Percentiles rank a stretch among this genome's conserved stretches.
Evolutionary conservation across 495 filamentous ascomycete species (phyloP).

Genomic region (Terfezia claveryi): DNA sequence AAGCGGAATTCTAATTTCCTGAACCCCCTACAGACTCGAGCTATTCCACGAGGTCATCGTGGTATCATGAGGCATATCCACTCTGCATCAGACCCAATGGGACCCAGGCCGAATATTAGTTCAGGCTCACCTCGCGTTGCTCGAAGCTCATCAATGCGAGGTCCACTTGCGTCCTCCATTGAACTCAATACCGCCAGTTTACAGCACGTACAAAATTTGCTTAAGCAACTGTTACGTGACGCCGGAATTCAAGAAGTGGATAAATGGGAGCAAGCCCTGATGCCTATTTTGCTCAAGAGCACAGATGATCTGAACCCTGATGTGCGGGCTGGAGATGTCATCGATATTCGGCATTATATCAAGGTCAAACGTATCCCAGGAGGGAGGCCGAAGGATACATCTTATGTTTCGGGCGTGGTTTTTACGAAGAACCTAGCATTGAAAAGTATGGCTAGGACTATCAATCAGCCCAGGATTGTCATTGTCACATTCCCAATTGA

Average conservation of each 20-base stretch:
- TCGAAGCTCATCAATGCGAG: slow-evolving; percentile 68
- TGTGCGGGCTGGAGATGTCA: slow-evolving; percentile 69
- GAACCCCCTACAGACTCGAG: slow-evolving; percentile 12
- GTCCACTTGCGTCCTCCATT: slow-evolving; percentile 45
- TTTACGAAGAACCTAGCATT: slow-evolving; percentile 93
- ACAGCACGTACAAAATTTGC: slow-evolving; percentile 64
- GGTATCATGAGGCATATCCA: slow-evolving; percentile 9
- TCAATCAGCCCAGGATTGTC: slow-evolving; percentile 63
- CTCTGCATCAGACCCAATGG: not conserved
- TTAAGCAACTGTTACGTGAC: slow-evolving; percentile 65
- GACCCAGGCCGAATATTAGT: not conserved
- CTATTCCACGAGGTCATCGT: slow-evolving; percentile 16
- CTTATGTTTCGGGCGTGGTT: slow-evolving; percentile 84
- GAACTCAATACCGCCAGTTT: slow-evolving; percentile 73
- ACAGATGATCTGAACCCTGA: slow-evolving; percentile 90
- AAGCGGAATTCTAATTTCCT: slow-evolving; percentile 4
- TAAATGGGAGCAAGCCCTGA: slow-evolving; percentile 75
- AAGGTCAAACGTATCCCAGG: slow-evolving; percentile 93
- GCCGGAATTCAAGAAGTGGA: slow-evolving; percentile 42
- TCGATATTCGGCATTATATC: slow-evolving; percentile 96
- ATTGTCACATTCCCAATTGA: slow-evolving; percentile 92
- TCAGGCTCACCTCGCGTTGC: slow-evolving; percentile 17
- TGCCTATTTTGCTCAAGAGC: slow-evolving; percentile 77
- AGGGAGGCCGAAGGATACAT: slow-evolving; percentile 70
- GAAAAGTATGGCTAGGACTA: slow-evolving; percentile 82